phyloP scores from a whole-genome alignment of 1,284 basidiomycete species.

The Vanrija pseudolonga region DNA sequence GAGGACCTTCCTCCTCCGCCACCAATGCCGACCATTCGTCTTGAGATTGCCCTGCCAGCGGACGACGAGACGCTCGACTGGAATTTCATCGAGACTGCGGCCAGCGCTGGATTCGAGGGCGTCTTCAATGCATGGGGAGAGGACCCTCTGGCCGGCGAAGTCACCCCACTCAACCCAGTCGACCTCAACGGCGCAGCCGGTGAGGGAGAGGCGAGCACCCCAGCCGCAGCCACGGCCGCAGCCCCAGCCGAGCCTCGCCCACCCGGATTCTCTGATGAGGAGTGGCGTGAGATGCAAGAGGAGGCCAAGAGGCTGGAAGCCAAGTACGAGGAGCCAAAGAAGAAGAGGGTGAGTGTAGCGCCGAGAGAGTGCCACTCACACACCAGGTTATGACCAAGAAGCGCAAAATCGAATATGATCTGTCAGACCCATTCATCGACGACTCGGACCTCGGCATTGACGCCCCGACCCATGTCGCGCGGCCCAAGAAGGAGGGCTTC shows the following conservation, averaged over 20 bases:
- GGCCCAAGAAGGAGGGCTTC: slow-evolving; percentile 90
- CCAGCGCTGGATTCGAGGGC: slow-evolving; percentile 18
- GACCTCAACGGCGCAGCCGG: not conserved
- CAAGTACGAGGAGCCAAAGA: slow-evolving; percentile 28
- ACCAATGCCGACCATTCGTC: slow-evolving; percentile 42
- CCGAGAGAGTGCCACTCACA: not conserved
- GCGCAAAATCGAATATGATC: slow-evolving; percentile 72
- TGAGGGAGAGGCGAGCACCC: not conserved
- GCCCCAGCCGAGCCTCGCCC: not conserved
- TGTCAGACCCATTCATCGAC: slow-evolving; percentile 91
- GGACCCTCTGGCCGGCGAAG: slow-evolving; percentile 12
- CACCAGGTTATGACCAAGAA: slow-evolving; percentile 41
- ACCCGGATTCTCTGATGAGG: slow-evolving; percentile 8
- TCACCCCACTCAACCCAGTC: slow-evolving; percentile 1
- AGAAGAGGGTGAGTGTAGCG: slow-evolving; percentile 7
- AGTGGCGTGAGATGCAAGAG: slow-evolving; percentile 23
- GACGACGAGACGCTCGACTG: slow-evolving; percentile 29
- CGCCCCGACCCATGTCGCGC: slow-evolving; percentile 84
- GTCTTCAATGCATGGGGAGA: slow-evolving; percentile 13
- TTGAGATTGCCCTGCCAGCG: slow-evolving; percentile 21
- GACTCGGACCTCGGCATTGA: slow-evolving; percentile 90
- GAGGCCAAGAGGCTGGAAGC: slow-evolving; percentile 34
- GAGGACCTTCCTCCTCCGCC: slow-evolving; percentile 42
- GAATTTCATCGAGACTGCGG: slow-evolving; percentile 38
- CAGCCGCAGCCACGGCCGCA: not conserved